Percentiles rank a stretch among this genome's conserved stretches.
phyloP scores from a whole-genome alignment of 108 stramenopile species.

The Nannochloropsis granulata region DNA sequence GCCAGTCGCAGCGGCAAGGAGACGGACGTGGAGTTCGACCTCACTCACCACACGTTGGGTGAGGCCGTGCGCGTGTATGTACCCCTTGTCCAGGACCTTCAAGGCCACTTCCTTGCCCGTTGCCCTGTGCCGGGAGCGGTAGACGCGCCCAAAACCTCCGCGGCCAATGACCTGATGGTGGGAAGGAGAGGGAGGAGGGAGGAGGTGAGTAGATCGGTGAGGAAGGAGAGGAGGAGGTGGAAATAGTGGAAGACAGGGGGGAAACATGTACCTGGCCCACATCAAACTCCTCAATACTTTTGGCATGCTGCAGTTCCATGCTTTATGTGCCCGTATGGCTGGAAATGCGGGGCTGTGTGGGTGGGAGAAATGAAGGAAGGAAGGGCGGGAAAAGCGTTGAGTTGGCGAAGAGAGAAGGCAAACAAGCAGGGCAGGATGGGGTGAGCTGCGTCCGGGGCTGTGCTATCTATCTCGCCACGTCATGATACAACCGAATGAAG shows the following conservation, averaged over 20 bases:
- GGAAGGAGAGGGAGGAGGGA: background rate
- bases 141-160: constrained; percentile 38
- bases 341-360: too few species aligned
- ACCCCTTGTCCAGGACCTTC: constrained; percentile 38
- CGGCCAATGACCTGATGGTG: constrained; percentile 27
- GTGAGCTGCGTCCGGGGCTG: too few species aligned
- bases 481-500: too few species aligned
- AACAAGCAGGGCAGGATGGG: too few species aligned
- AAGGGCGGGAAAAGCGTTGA: too few species aligned
- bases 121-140: constrained; percentile 22
- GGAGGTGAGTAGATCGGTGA: background rate
- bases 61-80: constrained; percentile 1
- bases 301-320: background rate
- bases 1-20: background rate
- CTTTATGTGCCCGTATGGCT: too few species aligned
- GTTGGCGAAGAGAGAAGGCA: too few species aligned
- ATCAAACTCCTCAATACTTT: background rate
- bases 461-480: too few species aligned
- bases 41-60: constrained; percentile 14
- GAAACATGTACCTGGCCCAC: background rate
- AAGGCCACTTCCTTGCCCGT: constrained; percentile 35
- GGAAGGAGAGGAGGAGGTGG: too few species aligned
- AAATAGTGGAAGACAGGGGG: background rate
- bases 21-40: background rate
- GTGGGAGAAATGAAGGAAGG: too few species aligned